Percentiles rank a stretch among this genome's conserved stretches.
These are phyloP conservation scores for Podospora pseudocomata DNA, from an alignment of 495 filamentous ascomycete species.

Conservation along the genomic window DNA sequence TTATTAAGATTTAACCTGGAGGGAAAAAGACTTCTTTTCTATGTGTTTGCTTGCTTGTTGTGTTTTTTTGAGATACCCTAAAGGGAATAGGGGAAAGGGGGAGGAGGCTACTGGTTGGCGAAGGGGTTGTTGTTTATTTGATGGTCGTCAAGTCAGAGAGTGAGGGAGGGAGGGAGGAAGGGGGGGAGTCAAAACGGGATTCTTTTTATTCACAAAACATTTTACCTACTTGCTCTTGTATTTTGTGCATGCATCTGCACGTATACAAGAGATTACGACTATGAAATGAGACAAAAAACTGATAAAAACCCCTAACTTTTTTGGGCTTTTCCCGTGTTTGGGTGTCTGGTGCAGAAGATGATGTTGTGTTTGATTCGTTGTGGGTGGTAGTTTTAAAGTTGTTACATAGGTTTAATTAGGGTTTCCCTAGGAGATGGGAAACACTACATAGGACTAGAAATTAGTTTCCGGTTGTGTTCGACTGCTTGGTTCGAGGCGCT, in stretches of 20 bases:
- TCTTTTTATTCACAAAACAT: not conserved
- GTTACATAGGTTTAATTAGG: too few relatives aligned
- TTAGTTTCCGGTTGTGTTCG: too few relatives aligned
- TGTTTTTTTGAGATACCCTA: not conserved
- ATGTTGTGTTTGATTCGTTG: too few relatives aligned
- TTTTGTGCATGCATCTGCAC: slow-evolving; percentile 2
- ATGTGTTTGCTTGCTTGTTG: not conserved
- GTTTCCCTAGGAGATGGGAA: too few relatives aligned
- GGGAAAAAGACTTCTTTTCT: not conserved
- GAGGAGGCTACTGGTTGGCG: not conserved
- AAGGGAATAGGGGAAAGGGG: not conserved
- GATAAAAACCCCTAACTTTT: too few relatives aligned
- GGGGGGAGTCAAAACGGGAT: not conserved
- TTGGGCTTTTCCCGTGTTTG: too few relatives aligned
- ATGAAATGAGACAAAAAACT: too few relatives aligned
- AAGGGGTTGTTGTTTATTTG: not conserved
- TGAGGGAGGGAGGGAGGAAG: not conserved
- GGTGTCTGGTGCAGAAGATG: too few relatives aligned
- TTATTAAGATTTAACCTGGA: not conserved
- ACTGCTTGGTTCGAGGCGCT: too few relatives aligned
- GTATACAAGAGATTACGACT: not conserved
- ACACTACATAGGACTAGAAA: too few relatives aligned
- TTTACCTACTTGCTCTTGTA: not conserved
- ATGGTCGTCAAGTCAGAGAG: not conserved
- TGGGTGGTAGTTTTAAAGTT: too few relatives aligned